phyloP scores from a whole-genome alignment of 2,329 filamentous ascomycete species.

The Neopestalotiopsis clavispora region DNA sequence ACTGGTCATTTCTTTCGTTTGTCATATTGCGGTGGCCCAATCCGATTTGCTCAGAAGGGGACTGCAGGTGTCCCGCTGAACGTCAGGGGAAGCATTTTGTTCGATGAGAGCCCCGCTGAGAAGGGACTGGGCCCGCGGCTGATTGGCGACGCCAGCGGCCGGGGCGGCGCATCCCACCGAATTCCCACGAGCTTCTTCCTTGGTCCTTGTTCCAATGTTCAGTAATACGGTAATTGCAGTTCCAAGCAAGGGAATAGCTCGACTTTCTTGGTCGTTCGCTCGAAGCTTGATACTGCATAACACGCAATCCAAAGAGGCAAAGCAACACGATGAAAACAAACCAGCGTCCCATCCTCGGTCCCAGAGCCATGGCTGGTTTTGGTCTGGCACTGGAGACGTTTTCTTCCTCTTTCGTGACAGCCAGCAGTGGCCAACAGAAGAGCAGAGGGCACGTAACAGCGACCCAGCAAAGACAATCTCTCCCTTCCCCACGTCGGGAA shows the following conservation, averaged over 20 bases:
- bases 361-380: neutral
- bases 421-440: neutral
- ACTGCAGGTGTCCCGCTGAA: neutral
- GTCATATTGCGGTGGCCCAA: neutral
- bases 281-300: neutral
- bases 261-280: neutral
- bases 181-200: neutral
- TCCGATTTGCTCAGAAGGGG: neutral
- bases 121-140: neutral
- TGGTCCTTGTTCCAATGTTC: neutral
- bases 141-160: neutral
- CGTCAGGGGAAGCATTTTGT: neutral
- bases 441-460: neutral
- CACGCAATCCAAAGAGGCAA: neutral
- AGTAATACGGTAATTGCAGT: neutral
- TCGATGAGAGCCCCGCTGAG: neutral
- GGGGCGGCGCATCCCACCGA: neutral
- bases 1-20: neutral
- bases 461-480: neutral
- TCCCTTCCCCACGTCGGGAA: constrained; percentile 10
- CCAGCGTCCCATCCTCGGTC: neutral
- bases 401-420: neutral
- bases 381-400: neutral
- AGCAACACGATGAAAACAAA: neutral
- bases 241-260: neutral